Conservation (phyloP, 768 basidiomycete genomes). For the Mycena capillaripes region DNA sequence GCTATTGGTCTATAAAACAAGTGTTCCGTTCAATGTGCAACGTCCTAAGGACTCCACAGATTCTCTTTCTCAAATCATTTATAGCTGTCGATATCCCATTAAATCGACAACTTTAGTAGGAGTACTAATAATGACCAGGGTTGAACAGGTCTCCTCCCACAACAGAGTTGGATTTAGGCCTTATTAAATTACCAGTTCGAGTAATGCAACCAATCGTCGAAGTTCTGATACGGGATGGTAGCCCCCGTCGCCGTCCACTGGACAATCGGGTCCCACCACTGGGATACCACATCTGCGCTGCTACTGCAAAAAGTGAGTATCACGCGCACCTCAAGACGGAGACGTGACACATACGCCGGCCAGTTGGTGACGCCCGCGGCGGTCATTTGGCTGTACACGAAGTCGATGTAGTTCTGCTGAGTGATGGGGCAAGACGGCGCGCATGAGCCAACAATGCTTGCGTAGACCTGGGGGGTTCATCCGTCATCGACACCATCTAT, state of each 20-base stretch:
- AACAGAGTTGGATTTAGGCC: neutral
- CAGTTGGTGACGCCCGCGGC: conserved; percentile 20
- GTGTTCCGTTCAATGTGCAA: too few species aligned
- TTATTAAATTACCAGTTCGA: conserved; percentile 12
- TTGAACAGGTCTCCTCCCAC: conserved; percentile 4
- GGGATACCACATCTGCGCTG: conserved; percentile 9
- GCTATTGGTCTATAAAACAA: neutral
- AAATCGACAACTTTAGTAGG: neutral
- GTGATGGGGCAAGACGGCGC: conserved; percentile 37
- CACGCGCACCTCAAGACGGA: neutral
- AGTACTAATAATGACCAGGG: conserved; percentile 6
- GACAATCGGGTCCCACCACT: conserved; percentile 27
- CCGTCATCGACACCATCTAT: neutral
- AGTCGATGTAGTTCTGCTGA: conserved; percentile 40
- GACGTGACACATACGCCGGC: conserved; percentile 22
- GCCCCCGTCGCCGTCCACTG: conserved; percentile 33
- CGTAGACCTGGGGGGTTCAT: conserved; percentile 27
- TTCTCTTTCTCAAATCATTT: too few species aligned
- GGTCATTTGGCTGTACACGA: conserved; percentile 34
- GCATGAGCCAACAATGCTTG: conserved; percentile 35
- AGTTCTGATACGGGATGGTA: conserved; percentile 35
- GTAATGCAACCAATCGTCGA: conserved; percentile 37
- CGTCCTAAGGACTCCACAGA: too few species aligned
- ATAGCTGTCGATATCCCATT: neutral
- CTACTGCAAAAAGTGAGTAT: conserved; percentile 3